Evolutionary conservation across 805 yeast genomes (phyloP), one percentile per base, ranked within the genome.

Genomic region (Candida ipomoeae): DNA sequence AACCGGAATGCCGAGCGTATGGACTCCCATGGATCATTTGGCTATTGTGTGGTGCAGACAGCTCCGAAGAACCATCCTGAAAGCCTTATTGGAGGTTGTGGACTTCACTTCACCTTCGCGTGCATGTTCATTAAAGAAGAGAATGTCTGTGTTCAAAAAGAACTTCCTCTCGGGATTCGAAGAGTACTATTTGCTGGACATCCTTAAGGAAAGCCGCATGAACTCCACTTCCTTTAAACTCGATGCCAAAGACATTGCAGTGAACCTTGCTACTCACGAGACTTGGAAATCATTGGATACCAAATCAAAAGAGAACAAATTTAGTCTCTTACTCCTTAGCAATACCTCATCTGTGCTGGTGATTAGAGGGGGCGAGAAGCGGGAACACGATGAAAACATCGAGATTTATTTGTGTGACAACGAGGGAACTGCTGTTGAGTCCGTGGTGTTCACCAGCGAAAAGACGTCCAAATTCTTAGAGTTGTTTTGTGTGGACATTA

Each of bases 31-130:
- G 38, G 98, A 92, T 66, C 99, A 92, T 69, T 75, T 89, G 55
- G 97, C 98, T 0, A 84, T 94, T 44, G 96, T 92, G 1, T 92
- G 99, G 99, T 92, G 99, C 67, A 87, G 84, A 53, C 97, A 92
- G 65, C 69, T 91, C 36, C 77, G 97, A 47, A 73, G 78, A 47
- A 79, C 76, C 14, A 56, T 92, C 1, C 84, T 88, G 7, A 69
- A 69, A 45, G 70, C 83, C 0, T 61, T 94, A 35, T 67, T 87
- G 43, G 85, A 80, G 31, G 72, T 86, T 11, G 78, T 81, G 1
- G 87, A 89, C 58, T 67, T 64, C 21, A 55, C 62, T 0, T 63
- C 73, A 0, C 71, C 82, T 0, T 46, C 59, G 8, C 80, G 79
- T 57, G 87, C 94, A 0, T 70, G 71, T 46, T 64, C 81, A 0